Evolutionary conservation across 352 stramenopile genomes (phyloP).

Genomic region (Bremia lactucae): DNA sequence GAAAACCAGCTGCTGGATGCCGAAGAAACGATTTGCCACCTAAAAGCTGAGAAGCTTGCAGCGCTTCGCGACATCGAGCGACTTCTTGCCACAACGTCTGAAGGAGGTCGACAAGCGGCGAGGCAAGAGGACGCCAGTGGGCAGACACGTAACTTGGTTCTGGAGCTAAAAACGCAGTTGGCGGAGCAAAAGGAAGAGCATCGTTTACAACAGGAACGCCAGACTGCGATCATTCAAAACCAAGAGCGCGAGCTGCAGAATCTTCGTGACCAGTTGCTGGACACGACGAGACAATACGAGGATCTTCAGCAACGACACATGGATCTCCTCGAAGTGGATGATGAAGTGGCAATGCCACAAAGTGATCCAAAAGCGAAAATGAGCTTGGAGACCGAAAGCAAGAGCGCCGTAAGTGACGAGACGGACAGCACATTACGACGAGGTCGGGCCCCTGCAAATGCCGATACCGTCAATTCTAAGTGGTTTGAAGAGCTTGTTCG

Average conservation of each 20-base stretch:
- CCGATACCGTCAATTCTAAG: conserved; percentile 6
- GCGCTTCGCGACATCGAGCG: conserved; percentile 44
- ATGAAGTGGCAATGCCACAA: conserved; percentile 1
- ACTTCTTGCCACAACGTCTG: conserved; percentile 14
- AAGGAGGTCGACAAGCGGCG: not conserved
- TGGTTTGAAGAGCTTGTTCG: conserved; percentile 62
- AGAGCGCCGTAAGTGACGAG: conserved; percentile 4
- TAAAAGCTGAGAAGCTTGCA: conserved; percentile 58
- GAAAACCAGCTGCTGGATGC: conserved; percentile 48
- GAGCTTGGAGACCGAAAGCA: conserved; percentile 12
- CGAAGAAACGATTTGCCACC: conserved; percentile 66
- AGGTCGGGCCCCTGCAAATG: conserved; percentile 11
- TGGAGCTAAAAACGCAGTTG: conserved; percentile 34
- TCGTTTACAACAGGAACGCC: conserved; percentile 35
- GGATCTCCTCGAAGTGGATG: conserved; percentile 25
- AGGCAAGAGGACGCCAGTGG: conserved; percentile 2
- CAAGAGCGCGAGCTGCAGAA: conserved; percentile 41
- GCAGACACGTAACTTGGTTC: conserved; percentile 17
- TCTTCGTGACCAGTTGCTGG: conserved; percentile 23
- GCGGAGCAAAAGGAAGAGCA: conserved; percentile 23
- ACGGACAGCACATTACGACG: conserved; percentile 5
- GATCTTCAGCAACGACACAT: conserved; percentile 23
- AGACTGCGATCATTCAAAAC: conserved; percentile 49
- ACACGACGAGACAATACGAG: conserved; percentile 13
- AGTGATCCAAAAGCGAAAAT: conserved; percentile 1